phyloP scores from a whole-genome alignment of 2,329 filamentous ascomycete genomes.

The Pseudocercospora macadamiae region DNA sequence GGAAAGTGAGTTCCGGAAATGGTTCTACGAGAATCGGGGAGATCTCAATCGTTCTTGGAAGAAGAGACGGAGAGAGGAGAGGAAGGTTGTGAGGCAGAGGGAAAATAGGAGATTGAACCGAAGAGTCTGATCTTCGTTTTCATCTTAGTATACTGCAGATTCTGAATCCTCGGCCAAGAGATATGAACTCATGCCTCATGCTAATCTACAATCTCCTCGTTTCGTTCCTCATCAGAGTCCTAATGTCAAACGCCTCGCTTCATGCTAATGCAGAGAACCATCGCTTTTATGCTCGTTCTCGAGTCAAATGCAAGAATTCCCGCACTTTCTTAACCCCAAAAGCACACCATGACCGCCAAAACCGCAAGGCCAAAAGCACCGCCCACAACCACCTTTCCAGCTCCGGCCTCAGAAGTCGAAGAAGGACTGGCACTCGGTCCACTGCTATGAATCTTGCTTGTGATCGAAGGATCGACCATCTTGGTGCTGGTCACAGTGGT shows the following conservation, averaged over 20 bases:
- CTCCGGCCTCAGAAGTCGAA: not conserved
- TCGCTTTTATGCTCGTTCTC: too few species aligned
- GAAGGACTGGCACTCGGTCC: not conserved
- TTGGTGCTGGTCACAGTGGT: not conserved
- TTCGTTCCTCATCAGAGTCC: too few species aligned
- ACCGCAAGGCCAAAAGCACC: not conserved
- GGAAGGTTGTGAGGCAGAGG: conserved; percentile 62
- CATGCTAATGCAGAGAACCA: too few species aligned
- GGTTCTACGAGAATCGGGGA: conserved; percentile 60
- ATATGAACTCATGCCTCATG: too few species aligned
- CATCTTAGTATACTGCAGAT: not conserved
- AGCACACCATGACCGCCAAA: too few species aligned
- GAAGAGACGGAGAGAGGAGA: conserved; percentile 60
- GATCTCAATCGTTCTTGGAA: conserved; percentile 55
- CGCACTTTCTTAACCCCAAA: too few species aligned
- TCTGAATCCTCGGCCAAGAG: too few species aligned
- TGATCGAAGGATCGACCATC: not conserved
- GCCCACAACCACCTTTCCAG: not conserved
- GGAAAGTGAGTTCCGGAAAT: conserved; percentile 63
- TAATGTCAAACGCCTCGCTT: too few species aligned
- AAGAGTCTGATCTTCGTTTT: conserved; percentile 4
- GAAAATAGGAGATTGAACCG: conserved; percentile 60
- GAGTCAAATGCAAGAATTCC: too few species aligned
- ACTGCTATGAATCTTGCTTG: not conserved
- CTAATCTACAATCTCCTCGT: too few species aligned